Evolutionary conservation across 2,329 filamentous ascomycete genomes (phyloP).

Genomic region (Ilyonectria mors-panacis): DNA sequence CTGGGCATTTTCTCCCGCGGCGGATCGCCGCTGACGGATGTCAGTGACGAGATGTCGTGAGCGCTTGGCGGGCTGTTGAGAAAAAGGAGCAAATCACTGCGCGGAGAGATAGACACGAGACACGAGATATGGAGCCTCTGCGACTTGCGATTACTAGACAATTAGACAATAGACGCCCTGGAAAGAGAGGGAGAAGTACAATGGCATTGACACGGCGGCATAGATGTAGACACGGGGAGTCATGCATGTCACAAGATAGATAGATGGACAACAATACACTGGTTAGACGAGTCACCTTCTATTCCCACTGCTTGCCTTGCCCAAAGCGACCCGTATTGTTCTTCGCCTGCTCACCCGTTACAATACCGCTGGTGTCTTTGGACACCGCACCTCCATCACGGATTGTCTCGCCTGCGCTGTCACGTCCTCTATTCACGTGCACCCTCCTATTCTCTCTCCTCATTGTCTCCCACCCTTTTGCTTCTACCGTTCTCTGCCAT

Average conservation of each 20-base stretch:
- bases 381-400: neutral
- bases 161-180: neutral
- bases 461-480: neutral
- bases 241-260: slow-evolving; percentile 19
- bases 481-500: neutral
- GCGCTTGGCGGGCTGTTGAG: slow-evolving; percentile 10
- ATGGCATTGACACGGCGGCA: neutral
- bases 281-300: slow-evolving; percentile 7
- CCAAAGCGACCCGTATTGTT: neutral
- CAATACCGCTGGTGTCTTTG: neutral
- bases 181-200: neutral
- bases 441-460: neutral
- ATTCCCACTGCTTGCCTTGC: slow-evolving; percentile 24
- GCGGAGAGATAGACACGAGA: slow-evolving; percentile 1
- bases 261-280: slow-evolving; percentile 13
- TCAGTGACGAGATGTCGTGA: slow-evolving; percentile 27
- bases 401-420: neutral
- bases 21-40: slow-evolving; percentile 42
- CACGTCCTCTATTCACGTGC: neutral
- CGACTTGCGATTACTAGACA: slow-evolving; percentile 7
- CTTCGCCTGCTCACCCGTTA: neutral
- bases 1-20: slow-evolving; percentile 71
- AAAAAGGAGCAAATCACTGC: neutral
- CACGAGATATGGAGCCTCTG: neutral
- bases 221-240: slow-evolving; percentile 6